Evolutionary conservation across 2,329 filamentous ascomycete species (phyloP).

Genomic region (Xylariaceae sp.): DNA sequence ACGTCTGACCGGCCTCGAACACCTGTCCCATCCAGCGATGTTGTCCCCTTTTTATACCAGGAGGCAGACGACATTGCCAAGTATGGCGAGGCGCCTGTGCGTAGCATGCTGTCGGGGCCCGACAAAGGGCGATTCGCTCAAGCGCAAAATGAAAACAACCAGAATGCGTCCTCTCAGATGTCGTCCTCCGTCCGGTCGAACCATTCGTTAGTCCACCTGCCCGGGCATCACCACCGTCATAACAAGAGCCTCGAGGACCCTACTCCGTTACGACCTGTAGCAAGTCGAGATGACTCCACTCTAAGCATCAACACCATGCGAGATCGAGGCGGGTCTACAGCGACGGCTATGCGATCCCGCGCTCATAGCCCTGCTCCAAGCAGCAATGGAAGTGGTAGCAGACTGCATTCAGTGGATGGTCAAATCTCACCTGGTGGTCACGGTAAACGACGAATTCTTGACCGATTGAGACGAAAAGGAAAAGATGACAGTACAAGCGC

Average conservation of each 20-base stretch:
- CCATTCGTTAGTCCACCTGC: conserved; percentile 62
- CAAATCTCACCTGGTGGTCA: conserved; percentile 59
- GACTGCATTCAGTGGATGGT: conserved; percentile 48
- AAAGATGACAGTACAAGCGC: conserved; percentile 51
- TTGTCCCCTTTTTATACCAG: conserved; percentile 97
- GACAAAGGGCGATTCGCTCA: conserved; percentile 65
- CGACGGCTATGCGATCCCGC: conserved; percentile 49
- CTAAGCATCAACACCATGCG: conserved; percentile 48
- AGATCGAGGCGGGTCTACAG: conserved; percentile 49
- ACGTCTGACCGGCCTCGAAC: conserved; percentile 75
- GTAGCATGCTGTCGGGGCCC: conserved; percentile 64
- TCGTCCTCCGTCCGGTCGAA: conserved; percentile 61
- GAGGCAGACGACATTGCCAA: conserved; percentile 75
- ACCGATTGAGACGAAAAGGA: conserved; percentile 50
- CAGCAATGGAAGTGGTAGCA: conserved; percentile 59
- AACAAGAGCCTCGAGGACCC: conserved; percentile 68
- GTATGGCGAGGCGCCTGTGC: conserved; percentile 75
- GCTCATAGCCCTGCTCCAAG: conserved; percentile 82
- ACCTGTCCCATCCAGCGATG: conserved; percentile 85
- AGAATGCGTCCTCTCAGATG: conserved; percentile 53
- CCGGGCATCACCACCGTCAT: conserved; percentile 63
- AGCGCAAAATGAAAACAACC: conserved; percentile 46
- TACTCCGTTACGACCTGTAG: conserved; percentile 65
- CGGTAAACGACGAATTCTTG: conserved; percentile 50
- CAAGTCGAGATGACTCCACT: conserved; percentile 72